Evolutionary conservation across 495 filamentous ascomycete genomes (phyloP).

Genomic region (Trypethelium eluteriae): DNA sequence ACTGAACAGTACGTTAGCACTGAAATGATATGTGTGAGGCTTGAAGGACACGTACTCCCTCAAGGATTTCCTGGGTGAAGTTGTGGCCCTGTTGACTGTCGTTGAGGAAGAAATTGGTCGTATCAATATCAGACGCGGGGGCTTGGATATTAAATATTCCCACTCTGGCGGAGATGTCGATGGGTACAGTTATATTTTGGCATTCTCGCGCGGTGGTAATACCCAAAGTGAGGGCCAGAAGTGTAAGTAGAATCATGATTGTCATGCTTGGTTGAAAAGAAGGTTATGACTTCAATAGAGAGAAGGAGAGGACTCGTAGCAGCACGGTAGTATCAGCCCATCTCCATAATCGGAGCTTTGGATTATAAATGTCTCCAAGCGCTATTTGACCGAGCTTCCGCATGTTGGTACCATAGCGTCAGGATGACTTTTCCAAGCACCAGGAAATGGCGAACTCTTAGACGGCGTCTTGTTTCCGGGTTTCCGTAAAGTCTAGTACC

Average conservation of each 20-base stretch:
- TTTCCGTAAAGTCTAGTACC: no score
- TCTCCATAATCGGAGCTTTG: no score
- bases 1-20: conserved; percentile 13
- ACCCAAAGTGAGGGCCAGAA: neutral
- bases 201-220: conserved; percentile 33
- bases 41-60: conserved; percentile 14
- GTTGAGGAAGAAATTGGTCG: conserved; percentile 35
- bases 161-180: conserved; percentile 35
- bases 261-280: neutral
- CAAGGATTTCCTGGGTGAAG: conserved; percentile 31
- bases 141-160: conserved; percentile 34
- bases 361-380: no score
- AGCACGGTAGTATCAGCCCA: no score
- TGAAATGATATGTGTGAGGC: no score
- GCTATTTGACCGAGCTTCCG: no score
- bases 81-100: conserved; percentile 35
- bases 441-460: no score
- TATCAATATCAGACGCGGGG: conserved; percentile 36
- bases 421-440: no score
- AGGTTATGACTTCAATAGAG: neutral
- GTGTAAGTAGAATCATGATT: neutral
- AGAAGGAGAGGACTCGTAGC: neutral
- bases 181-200: conserved; percentile 35
- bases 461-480: no score
- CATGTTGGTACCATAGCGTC: no score